Percentiles rank a stretch among this genome's conserved stretches.
These are phyloP conservation scores for Globisporangium spiculum DNA, from an alignment of 352 stramenopile species.

Conservation along the genomic window DNA sequence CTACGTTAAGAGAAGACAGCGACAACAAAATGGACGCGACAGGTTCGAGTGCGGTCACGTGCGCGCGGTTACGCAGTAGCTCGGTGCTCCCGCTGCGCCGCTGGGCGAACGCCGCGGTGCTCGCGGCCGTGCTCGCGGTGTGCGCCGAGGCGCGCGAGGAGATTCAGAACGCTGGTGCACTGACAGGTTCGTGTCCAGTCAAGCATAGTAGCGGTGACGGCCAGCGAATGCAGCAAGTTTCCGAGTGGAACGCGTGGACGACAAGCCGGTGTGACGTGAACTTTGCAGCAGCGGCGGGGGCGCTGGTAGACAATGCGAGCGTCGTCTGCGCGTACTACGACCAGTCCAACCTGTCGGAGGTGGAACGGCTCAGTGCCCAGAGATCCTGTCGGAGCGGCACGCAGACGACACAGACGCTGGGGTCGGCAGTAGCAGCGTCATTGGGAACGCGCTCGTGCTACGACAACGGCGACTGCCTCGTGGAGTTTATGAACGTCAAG, in stretches of 20 bases:
- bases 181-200: background rate
- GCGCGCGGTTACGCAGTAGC: background rate
- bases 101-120: background rate
- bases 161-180: background rate
- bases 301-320: background rate
- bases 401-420: background rate
- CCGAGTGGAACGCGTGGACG: constrained; percentile 13
- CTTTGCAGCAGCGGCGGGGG: background rate
- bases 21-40: background rate
- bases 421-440: background rate
- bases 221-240: background rate
- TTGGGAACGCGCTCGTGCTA: constrained; percentile 3
- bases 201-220: background rate
- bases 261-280: background rate
- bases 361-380: background rate
- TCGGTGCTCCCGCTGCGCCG: background rate
- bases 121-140: background rate
- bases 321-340: constrained; percentile 3
- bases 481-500: constrained; percentile 9
- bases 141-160: background rate
- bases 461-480: constrained; percentile 5
- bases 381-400: background rate
- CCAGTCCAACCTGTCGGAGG: background rate
- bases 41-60: background rate
- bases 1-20: background rate